Evolutionary conservation across 2,329 filamentous ascomycete genomes (phyloP), one percentile per base, ranked within the genome.

Genomic region (Fusarium cyanostomum): DNA sequence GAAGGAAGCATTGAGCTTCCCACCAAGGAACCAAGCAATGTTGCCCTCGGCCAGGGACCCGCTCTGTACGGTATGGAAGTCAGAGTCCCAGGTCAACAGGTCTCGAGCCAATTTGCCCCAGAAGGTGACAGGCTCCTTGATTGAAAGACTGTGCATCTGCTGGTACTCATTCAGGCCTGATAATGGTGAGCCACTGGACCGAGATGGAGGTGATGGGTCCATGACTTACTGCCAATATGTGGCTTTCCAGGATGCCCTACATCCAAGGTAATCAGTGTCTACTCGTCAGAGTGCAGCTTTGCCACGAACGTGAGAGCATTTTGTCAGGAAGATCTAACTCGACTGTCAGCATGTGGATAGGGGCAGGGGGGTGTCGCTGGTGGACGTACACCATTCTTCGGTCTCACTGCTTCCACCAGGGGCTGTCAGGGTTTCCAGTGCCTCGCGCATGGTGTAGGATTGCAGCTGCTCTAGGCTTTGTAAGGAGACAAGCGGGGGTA

Each of bases 1-100:
- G 85, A 92, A 97, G 21, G 91, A 94, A 52, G 94, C 94, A 72
- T 97, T 97, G 71, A 97, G 82, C 71, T 89, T 86, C 67, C 94
- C 94, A 78, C 96, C 94, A 52, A 93, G 78, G 74, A 97, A 98
- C 94, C 94, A 98, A 58, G 92, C 89, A 70, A 84, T 89, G 80
- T 98, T 92, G 63, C 94, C 94, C 59, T 89, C 82, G 42, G 77
- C 78, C 46, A 97, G 85, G 15, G 86, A 87, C 58, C 94, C 94
- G 51, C 82, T 84, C 76, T 88, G 87, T 34, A 95, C 92, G 12
- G 92, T 97, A 77, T 95, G 82, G 79, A 97, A 97, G 74, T 97
- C 92, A 64, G 84, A 84, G 63, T 92, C 89, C 90, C 94, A 98
- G 45, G 90, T 88, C 68, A 98, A 84, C 37, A 97, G 87, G 67